phyloP scores from a whole-genome alignment of 768 basidiomycete genomes.

The Mycena rosella region DNA sequence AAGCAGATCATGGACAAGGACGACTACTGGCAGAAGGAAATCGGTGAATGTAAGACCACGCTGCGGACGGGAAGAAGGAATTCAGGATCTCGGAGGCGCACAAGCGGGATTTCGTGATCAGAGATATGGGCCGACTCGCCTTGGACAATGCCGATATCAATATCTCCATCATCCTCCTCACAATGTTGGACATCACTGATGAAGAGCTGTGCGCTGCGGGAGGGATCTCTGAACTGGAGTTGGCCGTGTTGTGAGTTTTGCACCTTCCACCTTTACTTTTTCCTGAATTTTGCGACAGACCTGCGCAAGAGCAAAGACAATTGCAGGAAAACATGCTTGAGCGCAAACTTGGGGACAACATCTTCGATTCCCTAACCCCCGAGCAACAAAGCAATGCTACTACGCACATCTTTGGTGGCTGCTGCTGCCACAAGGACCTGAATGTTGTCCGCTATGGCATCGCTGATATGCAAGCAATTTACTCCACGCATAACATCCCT shows the following conservation, averaged over 20 bases:
- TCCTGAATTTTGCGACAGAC: too few relatives aligned
- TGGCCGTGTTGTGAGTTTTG: not conserved
- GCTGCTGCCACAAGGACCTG: conserved; percentile 48
- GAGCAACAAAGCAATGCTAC: not conserved
- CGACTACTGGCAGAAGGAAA: conserved; percentile 27
- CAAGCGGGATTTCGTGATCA: conserved; percentile 16
- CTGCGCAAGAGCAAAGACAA: too few relatives aligned
- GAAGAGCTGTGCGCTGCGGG: not conserved
- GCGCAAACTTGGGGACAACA: conserved; percentile 2
- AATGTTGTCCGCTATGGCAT: conserved; percentile 44
- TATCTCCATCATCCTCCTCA: not conserved
- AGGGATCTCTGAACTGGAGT: not conserved
- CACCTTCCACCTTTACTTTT: too few relatives aligned
- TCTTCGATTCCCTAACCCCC: not conserved
- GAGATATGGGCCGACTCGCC: conserved; percentile 11
- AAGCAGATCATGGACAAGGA: conserved; percentile 4
- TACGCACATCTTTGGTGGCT: conserved; percentile 44
- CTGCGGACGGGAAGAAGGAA: conserved; percentile 31
- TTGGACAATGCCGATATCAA: not conserved
- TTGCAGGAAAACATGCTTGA: not conserved
- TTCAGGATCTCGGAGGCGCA: too few relatives aligned
- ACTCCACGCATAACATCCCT: not conserved
- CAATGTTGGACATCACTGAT: too few relatives aligned
- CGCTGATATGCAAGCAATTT: not conserved
- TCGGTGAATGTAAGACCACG: conserved; percentile 23